Evolutionary conservation across 352 stramenopile genomes (phyloP).

Genomic region (Phytophthora macrochlamydospora): DNA sequence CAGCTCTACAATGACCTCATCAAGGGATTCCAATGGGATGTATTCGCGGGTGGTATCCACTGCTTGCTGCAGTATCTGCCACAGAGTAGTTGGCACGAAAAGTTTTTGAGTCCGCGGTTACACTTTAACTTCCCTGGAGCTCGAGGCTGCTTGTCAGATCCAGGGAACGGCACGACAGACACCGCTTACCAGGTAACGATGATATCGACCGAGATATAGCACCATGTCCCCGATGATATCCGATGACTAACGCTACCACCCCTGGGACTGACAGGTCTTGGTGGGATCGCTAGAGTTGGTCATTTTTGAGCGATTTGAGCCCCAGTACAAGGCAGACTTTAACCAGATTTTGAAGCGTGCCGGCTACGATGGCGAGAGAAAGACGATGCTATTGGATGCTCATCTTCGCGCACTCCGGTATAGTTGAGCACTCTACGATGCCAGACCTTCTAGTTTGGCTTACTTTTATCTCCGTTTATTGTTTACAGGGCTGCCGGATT

Average conservation of each 20-base stretch:
- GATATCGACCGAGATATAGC: too few species aligned
- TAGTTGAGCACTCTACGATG: too few species aligned
- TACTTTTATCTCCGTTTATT: neutral
- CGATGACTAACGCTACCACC: neutral
- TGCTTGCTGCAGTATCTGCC: conserved; percentile 85
- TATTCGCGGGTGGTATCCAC: conserved; percentile 83
- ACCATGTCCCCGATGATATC: too few species aligned
- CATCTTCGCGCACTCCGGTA: conserved; percentile 71
- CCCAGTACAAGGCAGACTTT: conserved; percentile 64
- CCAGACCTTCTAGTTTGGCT: too few species aligned
- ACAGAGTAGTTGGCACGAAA: conserved; percentile 58
- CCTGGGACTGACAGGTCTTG: conserved; percentile 47
- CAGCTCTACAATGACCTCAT: conserved; percentile 82
- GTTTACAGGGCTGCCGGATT: conserved; percentile 62
- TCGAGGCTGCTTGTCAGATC: conserved; percentile 59
- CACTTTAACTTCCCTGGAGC: conserved; percentile 83
- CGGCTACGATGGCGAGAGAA: conserved; percentile 65
- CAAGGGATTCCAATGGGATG: conserved; percentile 85
- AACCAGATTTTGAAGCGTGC: conserved; percentile 58
- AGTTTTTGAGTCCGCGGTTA: conserved; percentile 69
- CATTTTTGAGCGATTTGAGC: conserved; percentile 84
- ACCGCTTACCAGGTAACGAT: conserved; percentile 65
- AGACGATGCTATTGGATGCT: conserved; percentile 77
- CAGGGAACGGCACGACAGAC: conserved; percentile 83
- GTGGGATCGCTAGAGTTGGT: conserved; percentile 79